Conservation (phyloP, 75 land plant species). For the Picea glauca region DNA sequence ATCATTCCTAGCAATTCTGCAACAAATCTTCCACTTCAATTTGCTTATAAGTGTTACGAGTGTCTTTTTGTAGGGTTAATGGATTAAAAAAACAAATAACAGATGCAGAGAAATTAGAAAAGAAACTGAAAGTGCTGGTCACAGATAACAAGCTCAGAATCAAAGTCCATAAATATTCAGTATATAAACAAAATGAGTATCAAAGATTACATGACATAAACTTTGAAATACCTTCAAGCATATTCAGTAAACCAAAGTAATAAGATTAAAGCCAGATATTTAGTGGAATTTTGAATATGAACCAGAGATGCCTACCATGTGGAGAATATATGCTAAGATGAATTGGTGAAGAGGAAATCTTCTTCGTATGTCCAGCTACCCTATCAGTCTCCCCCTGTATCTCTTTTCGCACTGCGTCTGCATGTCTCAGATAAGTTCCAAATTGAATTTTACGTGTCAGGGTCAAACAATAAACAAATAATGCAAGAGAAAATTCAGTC, state of each 20-base stretch:
- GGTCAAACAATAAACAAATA: not conserved
- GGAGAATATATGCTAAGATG: constrained; percentile 92
- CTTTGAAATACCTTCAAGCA: not conserved
- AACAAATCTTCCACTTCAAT: not conserved
- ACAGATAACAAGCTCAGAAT: too few species aligned
- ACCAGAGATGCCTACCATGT: constrained; percentile 36
- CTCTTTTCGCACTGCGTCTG: constrained; percentile 80
- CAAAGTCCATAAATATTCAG: too few species aligned
- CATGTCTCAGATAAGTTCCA: not conserved
- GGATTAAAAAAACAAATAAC: not conserved
- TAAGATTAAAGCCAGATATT: not conserved
- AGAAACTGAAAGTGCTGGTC: not conserved
- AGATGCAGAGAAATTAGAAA: not conserved
- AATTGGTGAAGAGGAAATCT: constrained; percentile 87
- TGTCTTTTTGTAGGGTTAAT: not conserved
- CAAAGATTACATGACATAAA: not conserved
- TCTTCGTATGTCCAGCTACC: constrained; percentile 67
- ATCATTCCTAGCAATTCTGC: not conserved
- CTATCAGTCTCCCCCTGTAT: constrained; percentile 88
- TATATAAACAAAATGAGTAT: not conserved
- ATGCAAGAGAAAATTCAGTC: not conserved
- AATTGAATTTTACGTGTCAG: not conserved
- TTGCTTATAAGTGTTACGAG: not conserved
- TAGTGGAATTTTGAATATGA: not conserved
- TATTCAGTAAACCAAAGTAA: not conserved